These are phyloP conservation scores for Solioccasus polychromus DNA, from an alignment of 768 basidiomycete genomes.

Conservation along the genomic window DNA sequence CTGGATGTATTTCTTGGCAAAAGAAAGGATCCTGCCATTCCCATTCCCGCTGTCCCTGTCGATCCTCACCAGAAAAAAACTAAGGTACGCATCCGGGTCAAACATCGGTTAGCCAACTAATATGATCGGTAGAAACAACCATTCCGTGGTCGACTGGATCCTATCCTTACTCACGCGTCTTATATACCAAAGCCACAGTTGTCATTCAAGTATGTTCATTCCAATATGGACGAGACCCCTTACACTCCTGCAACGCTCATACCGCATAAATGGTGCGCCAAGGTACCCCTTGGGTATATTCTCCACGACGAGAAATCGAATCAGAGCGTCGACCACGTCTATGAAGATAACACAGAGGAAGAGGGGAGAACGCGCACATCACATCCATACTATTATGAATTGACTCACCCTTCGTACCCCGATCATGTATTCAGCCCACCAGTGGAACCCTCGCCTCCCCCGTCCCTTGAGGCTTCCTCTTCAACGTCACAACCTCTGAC, in stretches of 20 bases:
- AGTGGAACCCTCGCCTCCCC: slow-evolving; percentile 48
- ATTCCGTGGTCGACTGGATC: slow-evolving; percentile 47
- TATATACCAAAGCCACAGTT: slow-evolving; percentile 81
- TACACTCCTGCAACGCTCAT: slow-evolving; percentile 64
- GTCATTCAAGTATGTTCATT: slow-evolving; percentile 54
- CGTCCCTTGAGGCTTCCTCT: slow-evolving; percentile 55
- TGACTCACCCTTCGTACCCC: slow-evolving; percentile 70
- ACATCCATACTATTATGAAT: slow-evolving; percentile 89
- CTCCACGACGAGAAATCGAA: slow-evolving; percentile 31
- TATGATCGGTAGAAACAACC: slow-evolving; percentile 31
- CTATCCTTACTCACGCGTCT: slow-evolving; percentile 70
- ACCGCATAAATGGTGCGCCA: slow-evolving; percentile 76
- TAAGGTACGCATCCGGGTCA: slow-evolving; percentile 29
- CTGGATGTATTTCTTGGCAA: slow-evolving; percentile 77
- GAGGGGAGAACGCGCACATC: slow-evolving; percentile 26
- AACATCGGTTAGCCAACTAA: slow-evolving; percentile 4
- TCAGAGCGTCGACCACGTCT: slow-evolving; percentile 19
- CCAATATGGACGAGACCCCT: slow-evolving; percentile 53
- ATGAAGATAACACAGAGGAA: slow-evolving; percentile 20
- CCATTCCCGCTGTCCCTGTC: slow-evolving; percentile 43
- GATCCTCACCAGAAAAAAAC: slow-evolving; percentile 17
- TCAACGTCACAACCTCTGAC: slow-evolving; percentile 45
- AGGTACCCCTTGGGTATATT: slow-evolving; percentile 74
- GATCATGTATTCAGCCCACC: slow-evolving; percentile 56
- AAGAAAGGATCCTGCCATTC: slow-evolving; percentile 63